Evolutionary conservation across 371 early-diverging fungal genomes (phyloP).

Genomic region (Apophysomyces trapeziformis): DNA sequence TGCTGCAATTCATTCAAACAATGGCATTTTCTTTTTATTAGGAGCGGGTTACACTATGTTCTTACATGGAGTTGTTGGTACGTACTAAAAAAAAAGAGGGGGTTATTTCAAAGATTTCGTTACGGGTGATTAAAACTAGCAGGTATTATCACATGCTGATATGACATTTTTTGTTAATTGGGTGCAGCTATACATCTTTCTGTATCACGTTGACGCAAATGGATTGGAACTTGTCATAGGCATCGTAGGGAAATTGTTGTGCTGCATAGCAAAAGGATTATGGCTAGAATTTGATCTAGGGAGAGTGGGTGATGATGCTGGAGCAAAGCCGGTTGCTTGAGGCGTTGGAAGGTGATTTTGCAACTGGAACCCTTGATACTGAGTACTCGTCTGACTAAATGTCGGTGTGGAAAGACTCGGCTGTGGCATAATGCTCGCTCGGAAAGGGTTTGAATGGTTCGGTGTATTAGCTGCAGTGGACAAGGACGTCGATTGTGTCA

Average conservation of each 20-base stretch:
- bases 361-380: slow-evolving; percentile 3
- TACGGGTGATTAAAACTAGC: too few relatives aligned
- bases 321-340: not conserved
- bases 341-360: not conserved
- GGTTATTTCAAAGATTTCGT: too few relatives aligned
- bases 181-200: not conserved
- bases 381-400: not conserved
- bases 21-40: too few relatives aligned
- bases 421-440: slow-evolving; percentile 23
- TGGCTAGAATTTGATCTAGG: slow-evolving; percentile 6
- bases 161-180: too few relatives aligned
- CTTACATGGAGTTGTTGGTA: too few relatives aligned
- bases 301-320: not conserved
- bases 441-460: slow-evolving; percentile 26
- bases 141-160: too few relatives aligned
- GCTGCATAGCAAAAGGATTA: slow-evolving; percentile 11
- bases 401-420: slow-evolving; percentile 16
- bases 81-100: too few relatives aligned
- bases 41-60: too few relatives aligned
- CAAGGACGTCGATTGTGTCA: slow-evolving; percentile 13
- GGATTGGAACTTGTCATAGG: not conserved
- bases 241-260: not conserved
- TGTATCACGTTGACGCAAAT: not conserved
- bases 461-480: slow-evolving; percentile 8
- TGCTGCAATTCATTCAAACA: too few relatives aligned